Base-by-base conservation (phyloP, 192 early-diverging fungal genomes). In the Allomyces macrogynus region DNA sequence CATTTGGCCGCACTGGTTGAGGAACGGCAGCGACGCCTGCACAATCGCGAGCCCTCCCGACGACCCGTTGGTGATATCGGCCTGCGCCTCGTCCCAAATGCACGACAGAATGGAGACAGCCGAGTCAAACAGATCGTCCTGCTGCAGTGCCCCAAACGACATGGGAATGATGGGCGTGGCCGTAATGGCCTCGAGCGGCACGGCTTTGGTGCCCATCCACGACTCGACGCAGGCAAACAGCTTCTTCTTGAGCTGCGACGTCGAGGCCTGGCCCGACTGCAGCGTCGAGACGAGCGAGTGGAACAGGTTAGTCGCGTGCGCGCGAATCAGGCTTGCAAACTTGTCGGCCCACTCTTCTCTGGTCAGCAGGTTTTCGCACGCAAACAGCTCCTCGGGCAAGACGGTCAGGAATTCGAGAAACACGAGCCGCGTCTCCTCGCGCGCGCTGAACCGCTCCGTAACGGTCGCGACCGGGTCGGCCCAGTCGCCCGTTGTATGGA, bases 191-290 rank as follows among this genome's bases (percentile, higher is more conserved):
- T 69, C 71, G 27, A 87, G 75, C 57, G 81, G 73, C 10, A 98
- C 81, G 67, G 90, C 87, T 26, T 90, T 89, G 23, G 85, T 78
- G 64, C 79, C 73, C 24, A 98, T 70, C 95, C 93, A 98, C 27
- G 83, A 85, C 11, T 77, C 71, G n/a, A 96, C 77, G 74, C 89
- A 92, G 67, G 69, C 70, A 61, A 90, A 76, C 5, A 87, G 12
- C 80, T 0, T 75, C 72, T 44, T 81, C 78, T 62, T 88, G 86
- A 25, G 84, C 76, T 42, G 76, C 78, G 20, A 73, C 75, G 63
- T 82, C 74, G 22, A 76, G 64, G n/a, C 75, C 76, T 80, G 61
- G 62, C 32, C 32, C 60, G 5, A 22, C 18, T 72, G 14, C 32
- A 27, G 43, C 44, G 27, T 24, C 25, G 9, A 22, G 43, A 32